A percentile compares a stretch with the other conserved stretches of the same genome.
Conservation (phyloP, 106 monocot species). For the Dendrobium nobile region DNA sequence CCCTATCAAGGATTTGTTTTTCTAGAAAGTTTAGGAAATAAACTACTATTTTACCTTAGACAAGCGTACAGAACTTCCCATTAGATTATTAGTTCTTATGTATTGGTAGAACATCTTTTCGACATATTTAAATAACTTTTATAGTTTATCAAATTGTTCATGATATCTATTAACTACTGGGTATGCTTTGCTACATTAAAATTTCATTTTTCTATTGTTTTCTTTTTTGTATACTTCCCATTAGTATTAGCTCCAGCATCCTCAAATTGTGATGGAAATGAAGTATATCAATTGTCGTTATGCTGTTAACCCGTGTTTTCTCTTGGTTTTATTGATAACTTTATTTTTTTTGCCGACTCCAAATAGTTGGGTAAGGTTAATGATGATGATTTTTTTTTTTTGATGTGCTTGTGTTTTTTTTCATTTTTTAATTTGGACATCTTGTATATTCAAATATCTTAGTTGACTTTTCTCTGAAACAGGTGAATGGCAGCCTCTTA, state of each 20-base stretch:
- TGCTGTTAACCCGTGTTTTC: background rate
- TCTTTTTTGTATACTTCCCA: background rate
- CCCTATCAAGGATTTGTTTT: too few species aligned
- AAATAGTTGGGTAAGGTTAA: background rate
- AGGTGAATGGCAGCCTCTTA: conserved; percentile 89
- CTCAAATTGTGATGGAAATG: too few species aligned
- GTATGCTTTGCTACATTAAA: background rate
- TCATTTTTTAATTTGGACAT: background rate
- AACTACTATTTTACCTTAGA: too few species aligned
- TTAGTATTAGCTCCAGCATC: too few species aligned
- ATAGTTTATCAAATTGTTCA: background rate
- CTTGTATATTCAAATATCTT: background rate
- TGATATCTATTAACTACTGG: background rate
- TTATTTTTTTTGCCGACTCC: too few species aligned
- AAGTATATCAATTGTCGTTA: background rate
- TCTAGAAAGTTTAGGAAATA: too few species aligned
- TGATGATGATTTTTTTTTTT: background rate
- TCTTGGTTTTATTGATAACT: background rate
- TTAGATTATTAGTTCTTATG: background rate
- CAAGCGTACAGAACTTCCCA: background rate
- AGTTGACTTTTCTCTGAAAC: conserved; percentile 5
- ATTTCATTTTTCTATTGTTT: background rate
- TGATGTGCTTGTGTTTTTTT: background rate
- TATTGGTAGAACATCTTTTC: background rate
- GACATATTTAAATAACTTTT: background rate